These are phyloP conservation scores for Hirschioporus abietinus DNA, from an alignment of 768 basidiomycete genomes.

Conservation along the genomic window DNA sequence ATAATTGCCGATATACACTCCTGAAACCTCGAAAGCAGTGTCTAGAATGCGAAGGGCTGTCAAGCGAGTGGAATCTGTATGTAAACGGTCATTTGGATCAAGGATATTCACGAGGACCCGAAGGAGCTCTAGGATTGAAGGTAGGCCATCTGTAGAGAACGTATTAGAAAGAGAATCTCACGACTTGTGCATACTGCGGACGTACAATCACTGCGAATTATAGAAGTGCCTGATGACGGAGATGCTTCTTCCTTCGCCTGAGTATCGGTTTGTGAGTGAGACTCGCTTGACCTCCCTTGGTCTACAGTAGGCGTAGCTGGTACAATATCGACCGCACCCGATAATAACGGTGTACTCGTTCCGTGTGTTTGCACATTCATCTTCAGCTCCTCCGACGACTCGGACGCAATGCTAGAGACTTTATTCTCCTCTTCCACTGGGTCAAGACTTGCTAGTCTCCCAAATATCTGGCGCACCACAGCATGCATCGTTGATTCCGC, in stretches of 20 bases:
- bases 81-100: conserved; percentile 90
- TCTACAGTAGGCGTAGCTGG: neutral
- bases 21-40: conserved; percentile 81
- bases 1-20: conserved; percentile 67
- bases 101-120: conserved; percentile 93
- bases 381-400: conserved; percentile 52
- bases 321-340: neutral
- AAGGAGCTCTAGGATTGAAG: conserved; percentile 87
- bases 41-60: conserved; percentile 86
- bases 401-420: conserved; percentile 44
- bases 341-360: neutral
- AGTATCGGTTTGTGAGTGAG: neutral
- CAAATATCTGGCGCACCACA: conserved; percentile 79
- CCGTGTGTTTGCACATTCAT: conserved; percentile 46
- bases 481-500: conserved; percentile 88
- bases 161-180: conserved; percentile 5
- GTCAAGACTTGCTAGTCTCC: conserved; percentile 61
- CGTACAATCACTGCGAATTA: neutral
- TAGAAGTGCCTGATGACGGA: neutral
- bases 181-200: neutral
- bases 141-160: conserved; percentile 66
- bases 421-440: conserved; percentile 65
- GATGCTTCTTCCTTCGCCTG: neutral
- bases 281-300: neutral
- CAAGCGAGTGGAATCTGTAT: conserved; percentile 93